Evolutionary conservation across 2,329 filamentous ascomycete species (phyloP), one percentile per base, ranked within the genome.

Genomic region (Cladobotryum protrusum): DNA sequence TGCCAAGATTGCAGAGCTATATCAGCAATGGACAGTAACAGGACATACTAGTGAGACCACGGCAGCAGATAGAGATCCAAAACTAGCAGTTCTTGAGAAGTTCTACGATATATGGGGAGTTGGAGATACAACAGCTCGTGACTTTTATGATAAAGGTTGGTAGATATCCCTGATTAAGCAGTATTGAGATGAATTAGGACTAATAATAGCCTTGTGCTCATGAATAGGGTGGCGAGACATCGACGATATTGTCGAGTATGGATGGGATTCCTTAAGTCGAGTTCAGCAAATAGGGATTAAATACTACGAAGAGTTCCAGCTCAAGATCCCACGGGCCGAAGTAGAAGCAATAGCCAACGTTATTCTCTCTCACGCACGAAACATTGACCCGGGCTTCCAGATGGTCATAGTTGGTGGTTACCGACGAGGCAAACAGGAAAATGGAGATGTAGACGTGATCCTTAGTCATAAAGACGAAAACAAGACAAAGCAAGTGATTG

Each of bases 71-170:
- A 67, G 71, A 1, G 83, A 95, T 57, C 72, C 80, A 12, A 79
- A 76, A 50, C 74, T 93, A 51, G 74, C 75, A 17, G 75, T 83
- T 1, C 68, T 96, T 3, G 74, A 80, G 41, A 65, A 77, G 0
- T 96, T 97, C 66, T 87, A 87, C 68, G 75, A 86, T 4, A 95
- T 96, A 50, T 96, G 89, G 87, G 92, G 91, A n/a, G 89, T 96
- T 1, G 92, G 87, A 0, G 85, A 86, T 2, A 82, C 81, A 12
- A 93, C 86, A 0, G 91, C 92, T 0, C 76, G 85, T 14, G 81
- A 91, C 1, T 96, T 96, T 59, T 93, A 91, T 65, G 77, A 81
- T 14, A 82, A 81, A 54, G 80, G 70, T 64, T 14, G 2, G 19
- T 14, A 15, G 12, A 32, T 15, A 19, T n/a, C 24, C n/a, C 18